Evolutionary conservation across 139 green algal genomes (phyloP).

Genomic region (Coelastrella sp.): DNA sequence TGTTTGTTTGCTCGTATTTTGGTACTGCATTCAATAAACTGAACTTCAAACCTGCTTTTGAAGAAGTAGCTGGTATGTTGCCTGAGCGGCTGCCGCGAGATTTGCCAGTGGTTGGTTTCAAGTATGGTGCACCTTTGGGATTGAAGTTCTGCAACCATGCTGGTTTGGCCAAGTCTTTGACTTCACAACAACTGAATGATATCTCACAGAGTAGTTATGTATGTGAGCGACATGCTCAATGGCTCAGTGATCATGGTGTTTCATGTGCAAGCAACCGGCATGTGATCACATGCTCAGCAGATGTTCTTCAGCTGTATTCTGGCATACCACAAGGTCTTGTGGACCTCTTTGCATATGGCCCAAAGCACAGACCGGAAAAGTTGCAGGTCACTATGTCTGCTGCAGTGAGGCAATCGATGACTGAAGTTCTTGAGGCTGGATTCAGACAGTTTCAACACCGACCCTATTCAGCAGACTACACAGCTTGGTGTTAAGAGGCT

Average conservation of each 20-base stretch:
- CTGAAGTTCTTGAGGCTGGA: not conserved
- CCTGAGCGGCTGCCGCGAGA: not conserved
- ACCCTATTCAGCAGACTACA: not conserved
- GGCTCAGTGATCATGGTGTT: not conserved
- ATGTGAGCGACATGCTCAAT: not conserved
- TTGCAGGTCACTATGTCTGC: not conserved
- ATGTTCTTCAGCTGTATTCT: not conserved
- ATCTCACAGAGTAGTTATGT: not conserved
- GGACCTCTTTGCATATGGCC: not conserved
- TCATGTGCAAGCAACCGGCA: not conserved
- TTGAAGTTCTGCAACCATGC: constrained; percentile 3
- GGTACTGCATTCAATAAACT: not conserved
- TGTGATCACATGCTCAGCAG: not conserved
- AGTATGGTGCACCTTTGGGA: not conserved
- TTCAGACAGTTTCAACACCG: not conserved
- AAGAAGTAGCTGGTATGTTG: not conserved
- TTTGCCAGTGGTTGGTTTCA: not conserved
- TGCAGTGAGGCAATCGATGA: not conserved
- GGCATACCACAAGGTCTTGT: not conserved
- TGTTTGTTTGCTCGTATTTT: not conserved
- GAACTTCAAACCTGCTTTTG: not conserved
- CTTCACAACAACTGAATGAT: not conserved
- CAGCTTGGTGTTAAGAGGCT: not conserved
- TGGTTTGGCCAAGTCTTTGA: not conserved
- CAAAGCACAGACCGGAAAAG: not conserved